These are phyloP conservation scores for Candida ficus DNA, from an alignment of 805 yeast species.

Conservation along the genomic window DNA sequence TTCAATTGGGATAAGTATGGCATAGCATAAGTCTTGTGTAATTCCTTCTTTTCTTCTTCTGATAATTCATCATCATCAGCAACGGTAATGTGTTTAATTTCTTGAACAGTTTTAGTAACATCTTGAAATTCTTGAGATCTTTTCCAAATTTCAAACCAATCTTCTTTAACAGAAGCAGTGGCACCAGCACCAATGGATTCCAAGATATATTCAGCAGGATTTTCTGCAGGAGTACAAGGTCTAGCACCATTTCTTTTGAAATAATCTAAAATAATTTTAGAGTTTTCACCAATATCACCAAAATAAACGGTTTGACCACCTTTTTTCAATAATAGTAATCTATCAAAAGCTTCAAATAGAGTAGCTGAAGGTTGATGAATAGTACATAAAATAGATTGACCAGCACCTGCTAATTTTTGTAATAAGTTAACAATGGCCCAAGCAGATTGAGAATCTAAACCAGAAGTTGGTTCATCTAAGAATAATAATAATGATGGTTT, in stretches of 20 bases:
- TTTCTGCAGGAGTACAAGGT: constrained; percentile 46
- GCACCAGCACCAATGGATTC: constrained; percentile 82
- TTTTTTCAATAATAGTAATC: constrained; percentile 40
- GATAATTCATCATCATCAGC: constrained; percentile 6
- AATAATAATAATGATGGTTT: constrained; percentile 52
- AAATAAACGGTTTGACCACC: constrained; percentile 73
- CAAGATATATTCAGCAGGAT: constrained; percentile 74
- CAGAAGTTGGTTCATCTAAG: constrained; percentile 64
- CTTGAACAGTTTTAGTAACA: constrained; percentile 27
- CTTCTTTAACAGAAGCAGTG: constrained; percentile 45
- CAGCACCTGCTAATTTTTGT: constrained; percentile 48
- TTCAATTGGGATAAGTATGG: constrained; percentile 41
- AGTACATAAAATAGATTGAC: constrained; percentile 62
- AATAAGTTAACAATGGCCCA: constrained; percentile 55
- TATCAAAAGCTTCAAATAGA: constrained; percentile 13
- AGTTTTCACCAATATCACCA: constrained; percentile 65
- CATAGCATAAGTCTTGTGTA: constrained; percentile 27
- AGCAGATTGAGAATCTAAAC: constrained; percentile 59
- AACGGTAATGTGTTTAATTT: constrained; percentile 6
- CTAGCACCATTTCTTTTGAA: constrained; percentile 61
- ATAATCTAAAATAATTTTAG: constrained; percentile 35
- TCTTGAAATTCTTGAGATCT: constrained; percentile 32
- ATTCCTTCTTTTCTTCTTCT: constrained; percentile 11
- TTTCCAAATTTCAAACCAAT: constrained; percentile 62
- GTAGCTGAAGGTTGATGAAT: constrained; percentile 60